phyloP scores from a whole-genome alignment of 1,284 basidiomycete genomes.

The Malassezia nana region DNA sequence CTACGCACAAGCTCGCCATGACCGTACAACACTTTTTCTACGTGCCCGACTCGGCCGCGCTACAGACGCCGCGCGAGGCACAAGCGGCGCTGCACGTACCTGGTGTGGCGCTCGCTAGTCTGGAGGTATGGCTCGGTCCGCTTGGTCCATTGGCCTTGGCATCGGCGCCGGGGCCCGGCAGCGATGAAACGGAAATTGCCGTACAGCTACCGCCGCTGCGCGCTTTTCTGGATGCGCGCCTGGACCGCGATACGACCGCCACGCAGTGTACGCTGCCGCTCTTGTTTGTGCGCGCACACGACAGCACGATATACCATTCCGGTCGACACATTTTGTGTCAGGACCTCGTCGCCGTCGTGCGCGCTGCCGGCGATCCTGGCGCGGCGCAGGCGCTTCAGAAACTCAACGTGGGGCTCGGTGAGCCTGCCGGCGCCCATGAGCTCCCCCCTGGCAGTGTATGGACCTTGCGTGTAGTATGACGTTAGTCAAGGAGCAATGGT shows the following conservation, averaged over 20 bases:
- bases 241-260: neutral
- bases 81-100: constrained; percentile 28
- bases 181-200: constrained; percentile 23
- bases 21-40: constrained; percentile 65
- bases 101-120: constrained; percentile 53
- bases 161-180: constrained; percentile 4
- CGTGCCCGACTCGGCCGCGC: constrained; percentile 46
- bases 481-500: neutral
- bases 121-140: constrained; percentile 79
- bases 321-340: constrained; percentile 32
- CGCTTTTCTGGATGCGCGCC: constrained; percentile 19
- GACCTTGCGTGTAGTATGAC: constrained; percentile 28
- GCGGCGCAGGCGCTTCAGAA: constrained; percentile 27
- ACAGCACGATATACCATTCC: constrained; percentile 40
- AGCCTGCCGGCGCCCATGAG: constrained; percentile 19
- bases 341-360: constrained; percentile 31
- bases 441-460: constrained; percentile 21
- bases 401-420: constrained; percentile 28
- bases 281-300: constrained; percentile 37
- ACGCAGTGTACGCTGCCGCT: constrained; percentile 31
- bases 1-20: constrained; percentile 65
- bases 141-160: constrained; percentile 61
- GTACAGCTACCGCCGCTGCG: constrained; percentile 26
- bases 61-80: constrained; percentile 1
- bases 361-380: constrained; percentile 27